Conservation (phyloP, 1,284 basidiomycete genomes). For the Ustilago loliicola region DNA sequence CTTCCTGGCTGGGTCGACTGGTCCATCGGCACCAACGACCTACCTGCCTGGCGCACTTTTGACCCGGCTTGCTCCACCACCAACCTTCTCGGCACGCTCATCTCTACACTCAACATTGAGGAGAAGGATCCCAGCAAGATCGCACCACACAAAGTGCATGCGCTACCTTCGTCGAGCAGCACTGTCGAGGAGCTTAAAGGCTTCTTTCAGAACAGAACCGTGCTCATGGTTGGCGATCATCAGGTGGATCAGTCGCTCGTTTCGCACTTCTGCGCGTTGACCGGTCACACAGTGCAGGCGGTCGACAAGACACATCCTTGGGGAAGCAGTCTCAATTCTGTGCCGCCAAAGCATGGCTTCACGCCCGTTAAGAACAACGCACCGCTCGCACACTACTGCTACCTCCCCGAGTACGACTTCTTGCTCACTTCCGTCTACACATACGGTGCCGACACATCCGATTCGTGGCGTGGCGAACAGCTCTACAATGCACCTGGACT, state of each 20-base stretch:
- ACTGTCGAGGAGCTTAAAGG: conserved; percentile 48
- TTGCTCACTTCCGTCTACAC: conserved; percentile 70
- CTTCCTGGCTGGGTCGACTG: conserved; percentile 57
- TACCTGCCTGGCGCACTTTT: conserved; percentile 58
- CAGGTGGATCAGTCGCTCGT: conserved; percentile 70
- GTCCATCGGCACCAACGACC: conserved; percentile 44
- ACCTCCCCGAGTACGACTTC: conserved; percentile 70
- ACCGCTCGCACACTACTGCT: conserved; percentile 71
- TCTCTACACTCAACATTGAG: conserved; percentile 41
- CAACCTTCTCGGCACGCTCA: conserved; percentile 43
- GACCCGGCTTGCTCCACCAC: conserved; percentile 51
- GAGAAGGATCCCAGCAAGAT: conserved; percentile 37
- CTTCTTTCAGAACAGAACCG: conserved; percentile 70
- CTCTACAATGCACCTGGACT: conserved; percentile 69
- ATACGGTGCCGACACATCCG: conserved; percentile 70
- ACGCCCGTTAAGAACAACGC: conserved; percentile 57
- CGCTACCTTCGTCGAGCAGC: conserved; percentile 9
- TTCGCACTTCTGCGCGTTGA: conserved; percentile 70
- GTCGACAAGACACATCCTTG: conserved; percentile 68
- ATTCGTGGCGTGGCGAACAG: conserved; percentile 67
- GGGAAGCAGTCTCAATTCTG: conserved; percentile 56
- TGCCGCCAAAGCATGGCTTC: conserved; percentile 48
- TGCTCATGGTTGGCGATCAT: conserved; percentile 71
- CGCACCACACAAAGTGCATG: conserved; percentile 34
- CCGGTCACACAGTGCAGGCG: conserved; percentile 66